These are phyloP conservation scores for Moesziomyces sp. DNA, from an alignment of 1,284 basidiomycete genomes.

Conservation along the genomic window DNA sequence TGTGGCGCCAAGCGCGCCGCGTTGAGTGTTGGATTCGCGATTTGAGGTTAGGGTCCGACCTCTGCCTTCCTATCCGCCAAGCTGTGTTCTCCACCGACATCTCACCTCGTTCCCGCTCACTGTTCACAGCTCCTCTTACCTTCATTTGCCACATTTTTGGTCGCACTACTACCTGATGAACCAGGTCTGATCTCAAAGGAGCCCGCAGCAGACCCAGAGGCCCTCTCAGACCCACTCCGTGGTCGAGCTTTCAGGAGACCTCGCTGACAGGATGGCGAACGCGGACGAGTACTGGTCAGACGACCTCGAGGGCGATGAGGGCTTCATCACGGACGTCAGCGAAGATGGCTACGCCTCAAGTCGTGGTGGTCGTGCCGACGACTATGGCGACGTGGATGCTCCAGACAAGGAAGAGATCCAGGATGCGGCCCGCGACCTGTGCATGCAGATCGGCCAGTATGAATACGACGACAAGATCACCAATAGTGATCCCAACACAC, in stretches of 20 bases:
- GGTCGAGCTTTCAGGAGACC: not conserved
- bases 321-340: constrained; percentile 35
- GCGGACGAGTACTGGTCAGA: constrained; percentile 51
- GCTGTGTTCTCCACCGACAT: no score
- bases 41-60: constrained; percentile 2
- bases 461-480: constrained; percentile 51
- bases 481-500: constrained; percentile 9
- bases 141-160: no score
- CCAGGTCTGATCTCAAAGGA: not conserved
- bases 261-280: constrained; percentile 21
- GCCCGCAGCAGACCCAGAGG: not conserved
- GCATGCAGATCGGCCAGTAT: constrained; percentile 63
- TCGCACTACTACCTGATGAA: not conserved
- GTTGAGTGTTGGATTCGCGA: constrained; percentile 43
- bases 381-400: constrained; percentile 28
- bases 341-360: constrained; percentile 30
- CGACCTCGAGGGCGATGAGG: constrained; percentile 52
- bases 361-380: constrained; percentile 1
- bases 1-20: constrained; percentile 21
- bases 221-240: no score
- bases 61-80: not conserved
- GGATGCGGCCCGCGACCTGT: constrained; percentile 56
- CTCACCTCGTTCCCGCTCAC: no score
- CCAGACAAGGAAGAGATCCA: constrained; percentile 52
- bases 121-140: not conserved